phyloP scores from a whole-genome alignment of 139 green algal species.

The Trebouxia sp. region DNA sequence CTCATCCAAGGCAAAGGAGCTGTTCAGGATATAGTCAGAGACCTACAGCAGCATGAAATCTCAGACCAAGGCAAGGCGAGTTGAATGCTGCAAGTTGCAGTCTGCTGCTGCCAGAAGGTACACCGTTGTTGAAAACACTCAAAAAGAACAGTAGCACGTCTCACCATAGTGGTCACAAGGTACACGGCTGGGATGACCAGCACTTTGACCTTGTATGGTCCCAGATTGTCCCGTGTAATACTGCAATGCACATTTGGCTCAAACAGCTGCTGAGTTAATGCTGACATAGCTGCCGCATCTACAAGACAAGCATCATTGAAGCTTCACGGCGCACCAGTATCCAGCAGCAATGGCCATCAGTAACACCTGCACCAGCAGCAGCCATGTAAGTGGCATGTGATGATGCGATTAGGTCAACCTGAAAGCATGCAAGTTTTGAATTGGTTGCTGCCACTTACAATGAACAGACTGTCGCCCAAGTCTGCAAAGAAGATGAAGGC shows the following conservation, averaged over 20 bases:
- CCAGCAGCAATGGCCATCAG: conserved; percentile 54
- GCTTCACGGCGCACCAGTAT: conserved; percentile 47
- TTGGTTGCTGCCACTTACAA: conserved; percentile 35
- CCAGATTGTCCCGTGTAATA: conserved; percentile 54
- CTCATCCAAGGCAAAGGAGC: conserved; percentile 3
- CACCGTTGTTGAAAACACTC: no score
- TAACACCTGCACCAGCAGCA: conserved; percentile 22
- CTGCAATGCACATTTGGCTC: no score
- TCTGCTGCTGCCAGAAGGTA: no score
- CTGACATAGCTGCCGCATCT: background rate
- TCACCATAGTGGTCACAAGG: conserved; percentile 50
- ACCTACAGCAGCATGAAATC: background rate
- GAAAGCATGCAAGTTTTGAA: no score
- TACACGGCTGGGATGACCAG: conserved; percentile 55
- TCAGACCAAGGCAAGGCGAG: no score
- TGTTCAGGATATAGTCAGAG: conserved; percentile 30
- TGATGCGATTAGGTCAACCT: no score
- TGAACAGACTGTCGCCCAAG: conserved; percentile 49
- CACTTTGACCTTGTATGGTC: conserved; percentile 49
- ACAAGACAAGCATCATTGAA: no score
- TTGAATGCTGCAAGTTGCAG: no score
- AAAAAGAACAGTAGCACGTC: background rate
- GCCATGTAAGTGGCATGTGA: background rate
- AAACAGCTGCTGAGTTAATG: no score
- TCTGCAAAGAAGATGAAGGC: conserved; percentile 60